These are phyloP conservation scores for Euphorbia corollata DNA, from an alignment of 441 rosid species.

Conservation along the genomic window DNA sequence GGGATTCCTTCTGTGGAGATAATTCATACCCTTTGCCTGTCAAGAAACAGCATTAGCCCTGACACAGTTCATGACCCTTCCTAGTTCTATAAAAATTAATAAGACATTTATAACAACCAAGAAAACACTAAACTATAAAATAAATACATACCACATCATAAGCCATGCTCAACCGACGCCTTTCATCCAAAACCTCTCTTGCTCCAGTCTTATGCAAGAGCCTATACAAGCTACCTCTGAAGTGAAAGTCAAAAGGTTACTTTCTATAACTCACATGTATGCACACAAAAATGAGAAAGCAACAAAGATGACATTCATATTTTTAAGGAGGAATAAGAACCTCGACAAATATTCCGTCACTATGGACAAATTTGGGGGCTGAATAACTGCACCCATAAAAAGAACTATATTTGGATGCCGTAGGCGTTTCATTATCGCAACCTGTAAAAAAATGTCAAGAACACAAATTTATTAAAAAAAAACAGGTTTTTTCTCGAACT, in stretches of 20 bases:
- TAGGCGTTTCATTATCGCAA: slow-evolving; percentile 93
- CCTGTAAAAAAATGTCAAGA: slow-evolving; percentile 38
- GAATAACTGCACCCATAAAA: slow-evolving; percentile 98
- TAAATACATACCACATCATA: slow-evolving; percentile 79
- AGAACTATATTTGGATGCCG: slow-evolving; percentile 99
- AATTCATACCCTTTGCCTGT: slow-evolving; percentile 99
- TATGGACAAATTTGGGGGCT: slow-evolving; percentile 91
- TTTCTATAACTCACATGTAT: slow-evolving; percentile 11
- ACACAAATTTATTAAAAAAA: slow-evolving; percentile 19
- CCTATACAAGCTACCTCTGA: slow-evolving; percentile 94
- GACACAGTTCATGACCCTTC: slow-evolving; percentile 14
- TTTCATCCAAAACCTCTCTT: slow-evolving; percentile 77
- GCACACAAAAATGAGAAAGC: slow-evolving; percentile 1
- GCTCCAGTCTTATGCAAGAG: slow-evolving; percentile 84
- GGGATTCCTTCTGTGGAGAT: slow-evolving; percentile 88
- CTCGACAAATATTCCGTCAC: slow-evolving; percentile 97
- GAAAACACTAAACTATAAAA: slow-evolving; percentile 8
- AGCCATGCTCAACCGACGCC: slow-evolving; percentile 91
- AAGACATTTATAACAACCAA: neutral
- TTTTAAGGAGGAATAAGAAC: slow-evolving; percentile 32
- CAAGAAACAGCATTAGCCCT: slow-evolving; percentile 19
- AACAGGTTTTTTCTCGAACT: slow-evolving; percentile 1
- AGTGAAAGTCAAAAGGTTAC: slow-evolving; percentile 24
- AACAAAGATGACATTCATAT: neutral
- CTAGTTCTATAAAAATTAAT: neutral